Percentiles rank a stretch among this genome's conserved stretches.
Conservation (phyloP, 2,329 filamentous ascomycete species). For the Neofusicoccum sp. region DNA sequence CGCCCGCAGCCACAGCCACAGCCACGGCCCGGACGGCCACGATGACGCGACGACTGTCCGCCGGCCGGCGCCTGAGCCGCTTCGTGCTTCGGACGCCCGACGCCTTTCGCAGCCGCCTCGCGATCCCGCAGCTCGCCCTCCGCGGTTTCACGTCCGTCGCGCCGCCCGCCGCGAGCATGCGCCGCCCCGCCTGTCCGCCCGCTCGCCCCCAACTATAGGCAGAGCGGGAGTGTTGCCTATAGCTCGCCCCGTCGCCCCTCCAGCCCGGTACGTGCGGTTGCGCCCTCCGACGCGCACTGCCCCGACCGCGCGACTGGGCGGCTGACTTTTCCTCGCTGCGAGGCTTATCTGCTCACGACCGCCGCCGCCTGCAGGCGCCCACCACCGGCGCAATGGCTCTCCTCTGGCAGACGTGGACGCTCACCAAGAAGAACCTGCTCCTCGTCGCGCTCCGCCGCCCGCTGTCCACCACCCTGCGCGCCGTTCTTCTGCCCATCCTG, state of each 20-base stretch:
- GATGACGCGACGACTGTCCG: slow-evolving; percentile 8
- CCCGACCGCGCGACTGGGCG: background rate
- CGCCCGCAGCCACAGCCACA: slow-evolving; percentile 1
- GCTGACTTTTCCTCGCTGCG: background rate
- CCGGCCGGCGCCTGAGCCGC: background rate
- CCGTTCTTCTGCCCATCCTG: slow-evolving; percentile 59
- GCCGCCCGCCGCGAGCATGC: background rate
- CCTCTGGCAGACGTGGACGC: slow-evolving; percentile 56
- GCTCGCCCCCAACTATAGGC: too few species aligned
- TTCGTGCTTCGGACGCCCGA: background rate
- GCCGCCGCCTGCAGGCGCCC: background rate
- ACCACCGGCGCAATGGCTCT: slow-evolving; percentile 36
- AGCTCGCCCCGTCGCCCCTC: too few species aligned
- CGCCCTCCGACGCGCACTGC: slow-evolving; percentile 7
- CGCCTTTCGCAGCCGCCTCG: background rate
- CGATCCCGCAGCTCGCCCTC: background rate
- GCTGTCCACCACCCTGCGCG: slow-evolving; percentile 57
- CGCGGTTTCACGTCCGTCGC: background rate
- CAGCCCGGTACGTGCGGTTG: background rate
- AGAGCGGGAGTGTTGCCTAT: too few species aligned
- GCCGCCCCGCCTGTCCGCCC: background rate
- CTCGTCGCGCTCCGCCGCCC: slow-evolving; percentile 57
- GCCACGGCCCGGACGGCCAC: background rate
- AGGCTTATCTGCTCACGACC: background rate
- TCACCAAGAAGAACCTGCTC: slow-evolving; percentile 60